These are phyloP conservation scores for Globisporangium viniferum DNA, from an alignment of 352 stramenopile species.

Conservation along the genomic window DNA sequence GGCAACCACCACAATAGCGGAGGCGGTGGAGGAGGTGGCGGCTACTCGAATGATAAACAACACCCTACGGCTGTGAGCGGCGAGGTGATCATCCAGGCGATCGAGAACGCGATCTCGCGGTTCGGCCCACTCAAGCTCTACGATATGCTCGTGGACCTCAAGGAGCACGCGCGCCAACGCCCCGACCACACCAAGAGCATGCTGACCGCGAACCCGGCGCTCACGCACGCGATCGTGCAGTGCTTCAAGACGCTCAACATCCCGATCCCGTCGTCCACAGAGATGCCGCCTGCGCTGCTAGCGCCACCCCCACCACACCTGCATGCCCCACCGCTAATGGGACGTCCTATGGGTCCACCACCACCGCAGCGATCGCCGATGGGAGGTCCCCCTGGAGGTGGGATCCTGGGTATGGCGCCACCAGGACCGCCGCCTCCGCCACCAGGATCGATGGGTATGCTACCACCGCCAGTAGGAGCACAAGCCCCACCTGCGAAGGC, in stretches of 20 bases:
- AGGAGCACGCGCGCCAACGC: constrained; percentile 72
- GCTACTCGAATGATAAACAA: constrained; percentile 21
- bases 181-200: constrained; percentile 79
- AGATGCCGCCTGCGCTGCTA: constrained; percentile 55
- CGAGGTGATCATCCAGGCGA: constrained; percentile 76
- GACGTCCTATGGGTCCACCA: constrained; percentile 10
- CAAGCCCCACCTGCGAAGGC: constrained; percentile 36
- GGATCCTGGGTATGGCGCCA: constrained; percentile 18
- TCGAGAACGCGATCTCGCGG: constrained; percentile 65
- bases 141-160: constrained; percentile 78
- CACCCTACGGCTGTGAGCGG: constrained; percentile 49
- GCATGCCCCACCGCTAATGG: constrained; percentile 14
- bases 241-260: constrained; percentile 85
- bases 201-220: constrained; percentile 66
- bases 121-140: constrained; percentile 78
- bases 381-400: constrained; percentile 10
- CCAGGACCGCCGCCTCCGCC: constrained; percentile 28
- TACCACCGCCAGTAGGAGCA: constrained; percentile 14
- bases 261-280: constrained; percentile 54
- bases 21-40: constrained; percentile 1
- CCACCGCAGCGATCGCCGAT: constrained; percentile 26
- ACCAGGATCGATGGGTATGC: constrained; percentile 49
- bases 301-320: constrained; percentile 1
- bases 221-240: constrained; percentile 83
- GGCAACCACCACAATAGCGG: constrained; percentile 21